These are phyloP conservation scores for Salix caprea DNA, from an alignment of 345 rosid genomes.

Conservation along the genomic window DNA sequence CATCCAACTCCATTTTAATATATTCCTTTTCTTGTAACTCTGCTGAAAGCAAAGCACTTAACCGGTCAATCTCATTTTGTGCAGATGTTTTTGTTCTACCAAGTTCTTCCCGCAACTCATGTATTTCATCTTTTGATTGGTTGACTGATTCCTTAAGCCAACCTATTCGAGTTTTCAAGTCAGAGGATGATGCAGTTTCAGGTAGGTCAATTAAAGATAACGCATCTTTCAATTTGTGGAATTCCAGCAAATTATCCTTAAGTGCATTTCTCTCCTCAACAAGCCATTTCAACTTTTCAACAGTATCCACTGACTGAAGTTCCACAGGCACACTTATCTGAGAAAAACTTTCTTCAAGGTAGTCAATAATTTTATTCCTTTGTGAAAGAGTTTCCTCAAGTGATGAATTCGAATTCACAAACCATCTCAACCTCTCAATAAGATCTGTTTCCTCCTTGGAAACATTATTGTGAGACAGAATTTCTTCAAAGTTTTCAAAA, in stretches of 20 bases:
- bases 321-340: conserved; percentile 14
- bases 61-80: conserved; percentile 41
- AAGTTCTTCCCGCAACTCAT: conserved; percentile 46
- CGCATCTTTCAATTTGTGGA: conserved; percentile 53
- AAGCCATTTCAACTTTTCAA: conserved; percentile 35
- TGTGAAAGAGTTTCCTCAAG: conserved; percentile 19
- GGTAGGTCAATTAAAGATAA: conserved; percentile 56
- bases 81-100: conserved; percentile 41
- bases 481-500: conserved; percentile 16
- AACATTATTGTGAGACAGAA: conserved; percentile 12
- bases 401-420: conserved; percentile 14
- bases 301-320: conserved; percentile 7
- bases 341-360: conserved; percentile 20
- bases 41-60: conserved; percentile 51
- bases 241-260: conserved; percentile 41
- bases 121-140: conserved; percentile 48
- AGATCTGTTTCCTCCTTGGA: conserved; percentile 18
- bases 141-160: conserved; percentile 68
- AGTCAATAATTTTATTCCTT: conserved; percentile 6
- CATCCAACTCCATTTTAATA: conserved; percentile 44
- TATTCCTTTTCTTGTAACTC: conserved; percentile 64
- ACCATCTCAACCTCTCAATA: conserved; percentile 17
- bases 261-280: conserved; percentile 59
- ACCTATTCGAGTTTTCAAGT: conserved; percentile 51
- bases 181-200: conserved; percentile 44